Evolutionary conservation across 352 stramenopile genomes (phyloP).

Genomic region (Phytophthora gonapodyides): DNA sequence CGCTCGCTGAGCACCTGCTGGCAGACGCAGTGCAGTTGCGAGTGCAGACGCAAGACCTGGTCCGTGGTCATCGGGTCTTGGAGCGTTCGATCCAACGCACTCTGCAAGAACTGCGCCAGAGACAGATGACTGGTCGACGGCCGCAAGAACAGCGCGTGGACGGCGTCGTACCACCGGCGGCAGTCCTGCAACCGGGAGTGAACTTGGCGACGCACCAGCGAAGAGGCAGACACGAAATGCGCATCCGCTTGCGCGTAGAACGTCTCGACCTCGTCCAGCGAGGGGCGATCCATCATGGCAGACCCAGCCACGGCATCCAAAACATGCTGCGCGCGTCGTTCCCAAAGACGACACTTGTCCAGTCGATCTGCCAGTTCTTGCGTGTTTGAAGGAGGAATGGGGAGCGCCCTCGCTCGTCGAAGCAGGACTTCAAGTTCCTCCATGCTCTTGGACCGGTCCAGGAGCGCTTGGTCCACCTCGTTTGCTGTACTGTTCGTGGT

Average conservation of each 20-base stretch:
- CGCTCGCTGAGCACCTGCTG: constrained; percentile 66
- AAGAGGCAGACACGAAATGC: constrained; percentile 65
- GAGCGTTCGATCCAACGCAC: constrained; percentile 40
- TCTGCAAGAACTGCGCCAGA: constrained; percentile 53
- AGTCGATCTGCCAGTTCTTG: constrained; percentile 60
- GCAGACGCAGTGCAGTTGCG: constrained; percentile 65
- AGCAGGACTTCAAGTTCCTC: constrained; percentile 56
- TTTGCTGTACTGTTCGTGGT: constrained; percentile 31
- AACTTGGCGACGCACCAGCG: constrained; percentile 64
- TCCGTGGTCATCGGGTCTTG: constrained; percentile 20
- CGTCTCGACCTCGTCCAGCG: constrained; percentile 49
- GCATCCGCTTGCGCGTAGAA: constrained; percentile 62
- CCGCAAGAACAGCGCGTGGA: constrained; percentile 63
- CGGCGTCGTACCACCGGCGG: constrained; percentile 58
- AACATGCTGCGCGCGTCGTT: constrained; percentile 51
- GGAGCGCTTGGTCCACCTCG: constrained; percentile 38
- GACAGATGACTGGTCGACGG: constrained; percentile 39
- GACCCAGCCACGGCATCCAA: constrained; percentile 27
- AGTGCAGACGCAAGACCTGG: constrained; percentile 30
- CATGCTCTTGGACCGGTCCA: constrained; percentile 46
- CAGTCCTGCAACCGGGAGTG: constrained; percentile 69
- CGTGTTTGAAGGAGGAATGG: constrained; percentile 45
- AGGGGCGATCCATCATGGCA: constrained; percentile 35
- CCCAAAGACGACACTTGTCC: constrained; percentile 57
- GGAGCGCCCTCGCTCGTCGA: constrained; percentile 35